Evolutionary conservation across 805 yeast genomes (phyloP), one percentile per base, ranked within the genome.

Genomic region (Phaffomyces opuntiae): DNA sequence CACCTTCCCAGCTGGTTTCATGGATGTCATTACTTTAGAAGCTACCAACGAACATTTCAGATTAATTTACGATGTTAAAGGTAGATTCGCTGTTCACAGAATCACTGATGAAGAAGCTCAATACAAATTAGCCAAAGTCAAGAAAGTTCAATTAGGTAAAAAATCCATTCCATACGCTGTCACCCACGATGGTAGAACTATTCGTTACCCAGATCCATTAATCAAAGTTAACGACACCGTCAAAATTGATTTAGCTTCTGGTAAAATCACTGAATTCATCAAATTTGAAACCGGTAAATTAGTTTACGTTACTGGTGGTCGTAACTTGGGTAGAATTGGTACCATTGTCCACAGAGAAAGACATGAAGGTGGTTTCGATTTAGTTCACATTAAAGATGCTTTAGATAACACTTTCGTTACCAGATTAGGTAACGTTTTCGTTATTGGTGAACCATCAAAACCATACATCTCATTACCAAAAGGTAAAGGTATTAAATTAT

Each of bases 31-130:
- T 76, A 63, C 96, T 60, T 78, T 91, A 68, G 98, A 91, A 72
- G 96, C 96, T 70, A 91, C 99, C 75, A 88, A 89, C 75, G 99
- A 91, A 80, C 84, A 91, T 91, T 91, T 91, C 88, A 90, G 99
- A 81, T 86, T 91, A 70, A 85, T 91, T 67, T 91, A 89, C 82
- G 99, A 91, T 72, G 83, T 88, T 72, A 91, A 91, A 81, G 99
- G 98, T 77, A 90, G 96, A 80, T 91, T 90, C 67, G 93, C 99
- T 68, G 95, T 91, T 67, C 99, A 91, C 95, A 89, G 99, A 80
- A 91, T 91, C 78, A 87, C 96, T 61, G 93, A 88, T 61, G 98
- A 91, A 76, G 99, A 91, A 81, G 96, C 96, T 66, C 72, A 90
- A 62, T 91, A 93, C 93, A 91, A 91, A 79, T 85, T 91, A 70